Evolutionary conservation across 129 eudicot species (phyloP), one percentile per base, ranked within the genome.

Genomic region (Centaurea solstitialis): DNA sequence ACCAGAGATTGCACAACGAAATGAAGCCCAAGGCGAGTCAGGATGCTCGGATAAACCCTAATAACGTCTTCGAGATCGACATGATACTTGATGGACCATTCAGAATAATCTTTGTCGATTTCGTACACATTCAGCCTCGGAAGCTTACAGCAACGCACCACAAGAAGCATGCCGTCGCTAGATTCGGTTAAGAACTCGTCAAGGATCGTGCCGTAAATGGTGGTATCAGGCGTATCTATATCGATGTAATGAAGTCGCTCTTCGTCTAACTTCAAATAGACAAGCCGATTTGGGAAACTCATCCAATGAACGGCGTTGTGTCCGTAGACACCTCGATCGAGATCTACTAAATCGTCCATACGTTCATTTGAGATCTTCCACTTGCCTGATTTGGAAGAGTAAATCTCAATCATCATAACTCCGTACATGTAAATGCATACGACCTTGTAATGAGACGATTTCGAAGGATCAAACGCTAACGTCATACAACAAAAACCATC

Each of bases 221-320:
- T 74, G 5, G 89, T 82, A 68, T 86, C 79, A 7, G 85, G 83
- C 10, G 80, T 72, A 67, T 81, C 71, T 24, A 68, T 73, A 12
- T 86, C 89, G 24, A 86, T 43, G 21, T 77, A 61, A 67, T 62
- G 71, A 4, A 77, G 68, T 47, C 47, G 38, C 67, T 69, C 78
- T 8, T 53, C 72, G 24, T 78, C 80, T 38, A 77, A 28, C 68
- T 81, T 81, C 76, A 80, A 22, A 71, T 72, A 81, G 10, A 74
- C 76, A 12, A 86, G 76, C 78, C 86, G 73, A 61, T 82, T 79
- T 4, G 82, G 82, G 23, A 77, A 77, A 3, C 86, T 82, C 80
- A 80, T 82, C 89, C 83, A 82, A 70, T 82, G 85, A 12, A 82
- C 41, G 3, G 86, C 86, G 11, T 82, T 82, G 18, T 76, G 86